These are phyloP conservation scores for Spencermartinsiella ligniputridi DNA, from an alignment of 1,139 yeast genomes.

Conservation along the genomic window DNA sequence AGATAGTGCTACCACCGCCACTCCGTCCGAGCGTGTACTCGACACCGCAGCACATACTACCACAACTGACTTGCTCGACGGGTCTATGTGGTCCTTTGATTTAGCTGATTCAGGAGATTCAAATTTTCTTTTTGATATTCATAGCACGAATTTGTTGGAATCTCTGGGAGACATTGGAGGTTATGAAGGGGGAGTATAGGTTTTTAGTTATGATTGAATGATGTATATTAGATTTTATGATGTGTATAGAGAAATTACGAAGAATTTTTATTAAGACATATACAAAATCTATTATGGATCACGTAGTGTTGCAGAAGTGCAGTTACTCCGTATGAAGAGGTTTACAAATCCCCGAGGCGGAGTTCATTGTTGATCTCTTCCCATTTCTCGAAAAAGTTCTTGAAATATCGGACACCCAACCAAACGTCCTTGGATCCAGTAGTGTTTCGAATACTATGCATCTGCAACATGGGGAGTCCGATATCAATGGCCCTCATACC, in stretches of 20 bases:
- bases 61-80: constrained; percentile 8
- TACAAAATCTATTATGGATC: too few species aligned
- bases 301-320: too few species aligned
- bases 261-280: too few species aligned
- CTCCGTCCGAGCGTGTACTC: neutral
- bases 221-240: too few species aligned
- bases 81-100: constrained; percentile 1
- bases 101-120: constrained; percentile 6
- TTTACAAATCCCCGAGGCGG: constrained; percentile 28
- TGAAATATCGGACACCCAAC: constrained; percentile 61
- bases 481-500: constrained; percentile 86
- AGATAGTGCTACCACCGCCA: neutral
- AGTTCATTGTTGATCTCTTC: constrained; percentile 32
- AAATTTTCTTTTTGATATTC: constrained; percentile 23
- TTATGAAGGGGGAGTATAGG: neutral
- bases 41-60: constrained; percentile 5
- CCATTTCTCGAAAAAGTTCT: constrained; percentile 57
- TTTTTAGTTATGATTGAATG: too few species aligned
- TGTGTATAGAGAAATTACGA: too few species aligned
- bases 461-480: constrained; percentile 89
- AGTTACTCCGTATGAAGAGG: too few species aligned
- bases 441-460: constrained; percentile 95
- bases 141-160: constrained; percentile 20
- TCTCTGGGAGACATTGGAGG: constrained; percentile 9
- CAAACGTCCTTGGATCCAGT: constrained; percentile 81